Evolutionary conservation across 176 grass and related monocot genomes (phyloP).

Genomic region (Aegilops bicornis): DNA sequence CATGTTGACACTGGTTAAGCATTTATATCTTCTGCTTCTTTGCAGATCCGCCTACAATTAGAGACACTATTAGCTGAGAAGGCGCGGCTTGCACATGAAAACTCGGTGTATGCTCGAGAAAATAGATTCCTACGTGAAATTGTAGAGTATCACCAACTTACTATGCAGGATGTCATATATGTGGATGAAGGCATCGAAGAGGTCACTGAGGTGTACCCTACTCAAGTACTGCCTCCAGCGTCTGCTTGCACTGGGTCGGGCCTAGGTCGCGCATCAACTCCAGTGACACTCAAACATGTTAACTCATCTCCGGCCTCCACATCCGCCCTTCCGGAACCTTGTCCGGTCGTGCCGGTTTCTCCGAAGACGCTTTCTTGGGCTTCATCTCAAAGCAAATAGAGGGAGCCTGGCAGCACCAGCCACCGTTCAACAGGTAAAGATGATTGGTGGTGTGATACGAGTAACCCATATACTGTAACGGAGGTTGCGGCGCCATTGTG

Average conservation of each 20-base stretch:
- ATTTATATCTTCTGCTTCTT: conserved; percentile 3
- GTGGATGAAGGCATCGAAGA: conserved; percentile 97
- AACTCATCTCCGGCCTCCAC: conserved; percentile 32
- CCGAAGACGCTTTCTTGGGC: conserved; percentile 1
- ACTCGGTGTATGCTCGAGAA: conserved; percentile 89
- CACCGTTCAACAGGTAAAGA: conserved; percentile 12
- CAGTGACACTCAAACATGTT: conserved; percentile 39
- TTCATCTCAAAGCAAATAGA: conserved; percentile 29
- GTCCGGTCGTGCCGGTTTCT: conserved; percentile 42
- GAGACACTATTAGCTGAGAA: conserved; percentile 91
- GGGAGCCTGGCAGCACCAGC: not conserved
- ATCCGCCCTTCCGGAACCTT: conserved; percentile 52
- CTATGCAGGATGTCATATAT: conserved; percentile 96
- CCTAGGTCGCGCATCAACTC: not conserved
- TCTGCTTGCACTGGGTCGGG: conserved; percentile 18
- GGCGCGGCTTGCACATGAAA: conserved; percentile 86
- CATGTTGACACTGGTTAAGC: not conserved
- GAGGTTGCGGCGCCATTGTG: not conserved
- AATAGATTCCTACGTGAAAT: conserved; percentile 96
- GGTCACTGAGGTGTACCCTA: conserved; percentile 83
- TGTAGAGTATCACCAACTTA: conserved; percentile 97
- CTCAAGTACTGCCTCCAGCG: conserved; percentile 49
- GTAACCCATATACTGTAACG: conserved; percentile 24
- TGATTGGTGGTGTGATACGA: conserved; percentile 16
- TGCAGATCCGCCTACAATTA: conserved; percentile 89